Conservation (phyloP, 2,329 filamentous ascomycete species). For the Eutypella sp. region DNA sequence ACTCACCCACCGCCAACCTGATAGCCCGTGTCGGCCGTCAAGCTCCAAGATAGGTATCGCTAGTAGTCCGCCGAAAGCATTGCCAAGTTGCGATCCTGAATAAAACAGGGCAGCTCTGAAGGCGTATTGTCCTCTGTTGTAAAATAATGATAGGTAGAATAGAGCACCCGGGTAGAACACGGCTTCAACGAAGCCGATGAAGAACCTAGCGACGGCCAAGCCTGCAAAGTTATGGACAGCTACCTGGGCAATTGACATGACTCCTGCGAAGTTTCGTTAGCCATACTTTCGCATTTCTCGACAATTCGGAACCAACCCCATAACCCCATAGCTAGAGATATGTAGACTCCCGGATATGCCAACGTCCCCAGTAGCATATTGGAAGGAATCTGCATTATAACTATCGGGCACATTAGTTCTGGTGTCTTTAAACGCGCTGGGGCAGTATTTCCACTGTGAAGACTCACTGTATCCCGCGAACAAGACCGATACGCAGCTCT, state of each 20-base stretch:
- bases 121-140: slow-evolving; percentile 32
- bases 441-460: too few species aligned
- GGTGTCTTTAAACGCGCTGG: too few species aligned
- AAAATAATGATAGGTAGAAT: slow-evolving; percentile 35
- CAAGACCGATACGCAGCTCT: too few species aligned
- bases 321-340: slow-evolving; percentile 42
- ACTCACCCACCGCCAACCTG: slow-evolving; percentile 24
- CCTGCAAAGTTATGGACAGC: slow-evolving; percentile 40
- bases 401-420: too few species aligned
- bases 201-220: slow-evolving; percentile 40
- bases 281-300: too few species aligned
- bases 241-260: too few species aligned
- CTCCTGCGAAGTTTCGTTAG: too few species aligned
- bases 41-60: slow-evolving; percentile 26
- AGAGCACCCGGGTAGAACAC: slow-evolving; percentile 46
- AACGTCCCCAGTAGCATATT: slow-evolving; percentile 32
- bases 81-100: slow-evolving; percentile 25
- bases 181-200: slow-evolving; percentile 51
- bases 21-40: slow-evolving; percentile 18
- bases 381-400: slow-evolving; percentile 32
- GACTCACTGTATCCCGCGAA: too few species aligned
- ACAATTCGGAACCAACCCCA: slow-evolving; percentile 50
- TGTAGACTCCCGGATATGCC: slow-evolving; percentile 42
- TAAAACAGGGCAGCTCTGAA: slow-evolving; percentile 30
- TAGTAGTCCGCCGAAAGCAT: slow-evolving; percentile 32